Percentiles rank a stretch among this genome's conserved stretches.
Evolutionary conservation across 257 asterid genomes (phyloP).

Genomic region (Mentha longifolia): DNA sequence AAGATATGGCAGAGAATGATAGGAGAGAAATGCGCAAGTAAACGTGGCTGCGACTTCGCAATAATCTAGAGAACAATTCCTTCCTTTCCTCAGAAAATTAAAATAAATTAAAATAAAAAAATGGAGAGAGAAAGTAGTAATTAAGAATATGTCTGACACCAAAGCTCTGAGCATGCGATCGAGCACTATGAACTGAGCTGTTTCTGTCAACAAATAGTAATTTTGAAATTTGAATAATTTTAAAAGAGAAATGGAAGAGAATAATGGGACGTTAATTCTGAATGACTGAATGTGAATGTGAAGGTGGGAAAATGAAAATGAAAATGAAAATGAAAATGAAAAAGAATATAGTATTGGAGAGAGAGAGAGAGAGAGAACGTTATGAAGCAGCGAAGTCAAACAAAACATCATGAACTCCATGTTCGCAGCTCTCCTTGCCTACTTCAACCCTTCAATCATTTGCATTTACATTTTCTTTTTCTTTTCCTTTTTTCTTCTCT

Average conservation of each 20-base stretch:
- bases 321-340: not conserved
- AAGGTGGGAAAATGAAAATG: constrained; percentile 29
- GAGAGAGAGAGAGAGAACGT: constrained; percentile 10
- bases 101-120: not conserved
- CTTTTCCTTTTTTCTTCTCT: not conserved
- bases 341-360: constrained; percentile 32
- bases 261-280: constrained; percentile 19
- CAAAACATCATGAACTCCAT: constrained; percentile 49
- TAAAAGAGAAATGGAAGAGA: not conserved
- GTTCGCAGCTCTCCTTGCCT: constrained; percentile 41
- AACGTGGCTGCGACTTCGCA: constrained; percentile 61
- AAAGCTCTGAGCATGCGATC: constrained; percentile 33
- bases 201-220: constrained; percentile 10
- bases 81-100: constrained; percentile 4
- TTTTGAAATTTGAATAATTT: too few relatives aligned
- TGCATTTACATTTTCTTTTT: not conserved
- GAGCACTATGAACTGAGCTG: constrained; percentile 38
- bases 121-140: constrained; percentile 35
- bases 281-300: constrained; percentile 39
- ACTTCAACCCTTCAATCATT: constrained; percentile 35
- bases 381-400: constrained; percentile 43
- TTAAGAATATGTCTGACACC: constrained; percentile 31
- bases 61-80: constrained; percentile 21
- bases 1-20: constrained; percentile 35
- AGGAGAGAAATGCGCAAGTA: constrained; percentile 37